Base-by-base conservation (phyloP, 2,329 filamentous ascomycete genomes). In the Aspergillus terreus region DNA sequence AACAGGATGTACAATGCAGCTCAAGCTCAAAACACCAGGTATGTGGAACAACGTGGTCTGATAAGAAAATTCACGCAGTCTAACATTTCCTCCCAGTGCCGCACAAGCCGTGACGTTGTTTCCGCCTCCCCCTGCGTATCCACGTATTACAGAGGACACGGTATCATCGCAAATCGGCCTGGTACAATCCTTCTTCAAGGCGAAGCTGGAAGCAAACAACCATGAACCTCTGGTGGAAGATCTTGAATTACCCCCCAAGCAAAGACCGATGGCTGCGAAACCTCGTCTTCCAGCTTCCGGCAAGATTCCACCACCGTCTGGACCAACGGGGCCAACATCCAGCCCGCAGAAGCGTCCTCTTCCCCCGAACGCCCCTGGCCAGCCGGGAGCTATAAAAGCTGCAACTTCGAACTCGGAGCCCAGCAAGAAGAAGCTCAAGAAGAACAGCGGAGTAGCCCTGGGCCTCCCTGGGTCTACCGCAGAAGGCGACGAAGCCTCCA, bases 191-290 rank as follows among this genome's bases (percentile, higher is more conserved):
- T 99, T 95, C 80, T 96, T 97, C 77, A 83, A 90, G 53, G 85
- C 85, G 62, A 96, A 95, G 71, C 77, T 99, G 52, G 88, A 90
- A 63, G 87, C 89, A 50, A 94, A 92, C 69, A 82, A 83, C 67
- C 86, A 92, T 63, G 83, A 91, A 68, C 85, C 90, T 41, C 80
- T 99, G 58, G 78, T 95, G 47, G 94, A 99, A 75, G 94, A 99
- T 72, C 90, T 97, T 66, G 92, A 99, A 61, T 77, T 99, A 21
- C 94, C 95, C 14, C 83, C 86, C 50, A 99, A 99, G 73, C 94
- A 99, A 73, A 82, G 90, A 41, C 74, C 72, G 17, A 74, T 69
- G 53, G 68, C 72, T 43, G 62, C 68, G 36, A 68, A 74, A 27
- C 70, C 74, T 21, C 68, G 74, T 55, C 66, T 77, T 41, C 74